These are phyloP conservation scores for Amphicarpaea edgeworthii DNA, from an alignment of 306 rosid species.

Conservation along the genomic window DNA sequence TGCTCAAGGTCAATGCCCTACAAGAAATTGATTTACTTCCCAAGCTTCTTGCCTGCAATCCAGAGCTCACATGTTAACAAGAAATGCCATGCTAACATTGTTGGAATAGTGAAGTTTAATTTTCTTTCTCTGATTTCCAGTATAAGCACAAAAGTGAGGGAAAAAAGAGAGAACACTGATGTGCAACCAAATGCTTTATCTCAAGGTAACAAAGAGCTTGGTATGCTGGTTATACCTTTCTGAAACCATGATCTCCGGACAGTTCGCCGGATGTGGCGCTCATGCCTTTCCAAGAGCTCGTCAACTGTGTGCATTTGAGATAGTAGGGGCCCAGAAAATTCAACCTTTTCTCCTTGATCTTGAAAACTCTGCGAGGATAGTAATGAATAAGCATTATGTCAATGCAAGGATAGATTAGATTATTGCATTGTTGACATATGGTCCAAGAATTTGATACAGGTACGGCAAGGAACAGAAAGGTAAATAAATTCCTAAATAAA, in stretches of 20 bases:
- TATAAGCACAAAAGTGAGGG: slow-evolving; percentile 2
- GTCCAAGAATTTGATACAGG: slow-evolving; percentile 16
- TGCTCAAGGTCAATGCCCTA: slow-evolving; percentile 17
- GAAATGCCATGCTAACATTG: background rate
- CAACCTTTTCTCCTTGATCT: slow-evolving; percentile 84
- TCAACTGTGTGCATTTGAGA: slow-evolving; percentile 82
- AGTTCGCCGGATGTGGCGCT: slow-evolving; percentile 81
- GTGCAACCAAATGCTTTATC: slow-evolving; percentile 17
- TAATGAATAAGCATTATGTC: slow-evolving; percentile 25
- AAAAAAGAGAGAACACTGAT: background rate
- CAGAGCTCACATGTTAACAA: slow-evolving; percentile 44
- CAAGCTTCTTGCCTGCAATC: slow-evolving; percentile 63
- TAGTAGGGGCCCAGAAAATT: slow-evolving; percentile 90
- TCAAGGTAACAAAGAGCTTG: background rate
- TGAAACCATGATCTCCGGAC: slow-evolving; percentile 91
- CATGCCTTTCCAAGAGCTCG: slow-evolving; percentile 84
- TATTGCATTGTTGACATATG: slow-evolving; percentile 8
- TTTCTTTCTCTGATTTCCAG: background rate
- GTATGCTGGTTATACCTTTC: slow-evolving; percentile 60
- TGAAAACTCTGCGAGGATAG: slow-evolving; percentile 62
- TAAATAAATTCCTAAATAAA: slow-evolving; percentile 10
- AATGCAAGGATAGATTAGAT: slow-evolving; percentile 8
- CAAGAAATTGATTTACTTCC: slow-evolving; percentile 40
- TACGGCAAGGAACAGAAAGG: background rate
- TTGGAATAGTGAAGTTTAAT: background rate